Conservation (phyloP, 768 basidiomycete genomes). For the Psilocybe azurescens region DNA sequence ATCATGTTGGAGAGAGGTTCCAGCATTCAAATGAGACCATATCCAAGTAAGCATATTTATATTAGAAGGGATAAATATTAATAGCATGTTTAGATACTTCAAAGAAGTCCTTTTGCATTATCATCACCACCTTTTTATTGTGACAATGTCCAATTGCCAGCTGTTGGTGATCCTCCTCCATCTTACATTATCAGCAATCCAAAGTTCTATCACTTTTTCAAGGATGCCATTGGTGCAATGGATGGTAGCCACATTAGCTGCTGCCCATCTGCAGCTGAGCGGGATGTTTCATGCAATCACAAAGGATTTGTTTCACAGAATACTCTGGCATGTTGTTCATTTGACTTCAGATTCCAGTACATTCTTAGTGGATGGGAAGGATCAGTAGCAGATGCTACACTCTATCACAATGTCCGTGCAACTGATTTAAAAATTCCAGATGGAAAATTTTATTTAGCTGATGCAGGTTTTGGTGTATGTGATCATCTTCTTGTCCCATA, state of each 20-base stretch:
- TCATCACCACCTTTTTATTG: conserved; percentile 32
- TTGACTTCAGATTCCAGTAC: conserved; percentile 8
- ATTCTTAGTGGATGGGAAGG: conserved; percentile 21
- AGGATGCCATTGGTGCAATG: conserved; percentile 5
- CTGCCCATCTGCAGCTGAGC: conserved; percentile 22
- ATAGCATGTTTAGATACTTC: conserved; percentile 33
- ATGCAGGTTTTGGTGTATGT: conserved; percentile 33
- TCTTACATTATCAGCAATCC: conserved; percentile 11
- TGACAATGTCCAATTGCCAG: conserved; percentile 24
- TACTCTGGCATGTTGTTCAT: neutral
- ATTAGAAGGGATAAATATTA: neutral
- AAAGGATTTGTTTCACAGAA: conserved; percentile 23
- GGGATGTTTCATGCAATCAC: conserved; percentile 21
- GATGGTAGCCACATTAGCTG: conserved; percentile 28
- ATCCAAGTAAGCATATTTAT: conserved; percentile 11
- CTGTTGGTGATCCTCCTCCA: neutral
- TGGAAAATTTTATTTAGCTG: conserved; percentile 19
- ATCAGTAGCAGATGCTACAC: conserved; percentile 27
- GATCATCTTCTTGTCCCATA: conserved; percentile 43
- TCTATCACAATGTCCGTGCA: conserved; percentile 34
- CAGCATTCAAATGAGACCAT: conserved; percentile 10
- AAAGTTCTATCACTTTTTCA: conserved; percentile 33
- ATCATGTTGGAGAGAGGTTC: conserved; percentile 13
- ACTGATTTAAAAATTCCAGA: conserved; percentile 34
- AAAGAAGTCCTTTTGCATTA: conserved; percentile 28